Evolutionary conservation across 805 yeast species (phyloP).

Genomic region (Candida maltosa): DNA sequence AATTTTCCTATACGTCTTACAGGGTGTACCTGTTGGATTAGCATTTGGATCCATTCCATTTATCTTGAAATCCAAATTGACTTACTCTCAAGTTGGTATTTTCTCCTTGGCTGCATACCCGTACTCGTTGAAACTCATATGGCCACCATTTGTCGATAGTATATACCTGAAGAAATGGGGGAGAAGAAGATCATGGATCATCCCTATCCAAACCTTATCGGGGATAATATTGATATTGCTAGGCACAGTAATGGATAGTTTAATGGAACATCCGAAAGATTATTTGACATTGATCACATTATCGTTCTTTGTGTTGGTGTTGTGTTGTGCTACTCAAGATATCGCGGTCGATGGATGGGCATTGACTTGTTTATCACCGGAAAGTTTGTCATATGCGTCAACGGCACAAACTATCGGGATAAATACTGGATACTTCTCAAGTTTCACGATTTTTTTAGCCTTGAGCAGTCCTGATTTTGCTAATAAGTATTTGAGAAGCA

Average conservation of each 20-base stretch:
- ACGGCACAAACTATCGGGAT: slow-evolving; percentile 97
- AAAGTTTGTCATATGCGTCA: slow-evolving; percentile 84
- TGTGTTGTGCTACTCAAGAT: slow-evolving; percentile 95
- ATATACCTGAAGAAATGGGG: slow-evolving; percentile 66
- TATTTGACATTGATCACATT: slow-evolving; percentile 58
- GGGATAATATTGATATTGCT: slow-evolving; percentile 63
- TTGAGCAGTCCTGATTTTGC: slow-evolving; percentile 91
- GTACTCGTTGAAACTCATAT: slow-evolving; percentile 82
- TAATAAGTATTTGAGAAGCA: slow-evolving; percentile 69
- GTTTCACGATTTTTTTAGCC: slow-evolving; percentile 89
- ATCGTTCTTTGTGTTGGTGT: slow-evolving; percentile 72
- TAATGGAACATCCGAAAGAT: slow-evolving; percentile 47
- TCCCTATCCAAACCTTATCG: slow-evolving; percentile 85
- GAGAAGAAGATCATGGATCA: slow-evolving; percentile 88
- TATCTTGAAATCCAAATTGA: slow-evolving; percentile 72
- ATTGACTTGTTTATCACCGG: slow-evolving; percentile 73
- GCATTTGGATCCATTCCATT: slow-evolving; percentile 96
- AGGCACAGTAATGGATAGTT: slow-evolving; percentile 54
- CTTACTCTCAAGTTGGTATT: slow-evolving; percentile 86
- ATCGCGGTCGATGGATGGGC: slow-evolving; percentile 99
- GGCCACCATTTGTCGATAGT: slow-evolving; percentile 97
- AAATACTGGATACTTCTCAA: slow-evolving; percentile 86
- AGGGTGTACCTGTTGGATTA: slow-evolving; percentile 95
- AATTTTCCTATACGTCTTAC: slow-evolving; percentile 74
- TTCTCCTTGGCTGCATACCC: slow-evolving; percentile 94